These are phyloP conservation scores for Colletotrichum lindemuthianum DNA, from an alignment of 2,329 filamentous ascomycete genomes.

Conservation along the genomic window DNA sequence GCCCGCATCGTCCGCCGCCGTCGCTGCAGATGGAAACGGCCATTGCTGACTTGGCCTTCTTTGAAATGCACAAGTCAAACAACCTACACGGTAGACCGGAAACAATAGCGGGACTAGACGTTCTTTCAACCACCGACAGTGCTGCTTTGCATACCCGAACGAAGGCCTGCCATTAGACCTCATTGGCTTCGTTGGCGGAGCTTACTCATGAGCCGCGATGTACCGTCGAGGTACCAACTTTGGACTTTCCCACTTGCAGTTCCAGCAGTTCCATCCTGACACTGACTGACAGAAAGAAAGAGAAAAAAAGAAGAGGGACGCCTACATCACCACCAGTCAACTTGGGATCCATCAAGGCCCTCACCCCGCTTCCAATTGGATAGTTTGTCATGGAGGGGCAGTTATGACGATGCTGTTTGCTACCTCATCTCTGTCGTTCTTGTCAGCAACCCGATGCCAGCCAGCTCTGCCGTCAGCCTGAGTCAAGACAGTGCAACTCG, in stretches of 20 bases:
- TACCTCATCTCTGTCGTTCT: constrained; percentile 28
- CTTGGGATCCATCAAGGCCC: constrained; percentile 25
- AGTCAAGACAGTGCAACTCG: neutral
- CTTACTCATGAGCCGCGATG: constrained; percentile 30
- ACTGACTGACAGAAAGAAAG: neutral
- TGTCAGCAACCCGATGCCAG: constrained; percentile 4
- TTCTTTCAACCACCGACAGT: constrained; percentile 9
- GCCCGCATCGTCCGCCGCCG: constrained; percentile 1
- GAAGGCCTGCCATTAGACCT: neutral
- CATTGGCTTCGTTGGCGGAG: constrained; percentile 33
- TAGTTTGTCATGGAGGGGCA: constrained; percentile 29
- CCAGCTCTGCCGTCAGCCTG: neutral
- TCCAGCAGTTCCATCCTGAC: constrained; percentile 30
- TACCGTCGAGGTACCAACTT: constrained; percentile 19
- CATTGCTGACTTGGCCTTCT: constrained; percentile 12
- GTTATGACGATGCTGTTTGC: constrained; percentile 31
- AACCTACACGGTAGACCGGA: constrained; percentile 1
- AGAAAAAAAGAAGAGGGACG: constrained; percentile 23
- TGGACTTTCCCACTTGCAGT: constrained; percentile 20
- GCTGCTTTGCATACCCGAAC: constrained; percentile 19
- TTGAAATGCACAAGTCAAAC: constrained; percentile 6
- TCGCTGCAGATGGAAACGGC: constrained; percentile 16
- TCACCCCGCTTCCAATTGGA: constrained; percentile 21
- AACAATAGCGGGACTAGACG: constrained; percentile 24
- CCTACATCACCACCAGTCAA: constrained; percentile 28